Evolutionary conservation across 768 basidiomycete species (phyloP).

Genomic region (Suillus occidentalis): DNA sequence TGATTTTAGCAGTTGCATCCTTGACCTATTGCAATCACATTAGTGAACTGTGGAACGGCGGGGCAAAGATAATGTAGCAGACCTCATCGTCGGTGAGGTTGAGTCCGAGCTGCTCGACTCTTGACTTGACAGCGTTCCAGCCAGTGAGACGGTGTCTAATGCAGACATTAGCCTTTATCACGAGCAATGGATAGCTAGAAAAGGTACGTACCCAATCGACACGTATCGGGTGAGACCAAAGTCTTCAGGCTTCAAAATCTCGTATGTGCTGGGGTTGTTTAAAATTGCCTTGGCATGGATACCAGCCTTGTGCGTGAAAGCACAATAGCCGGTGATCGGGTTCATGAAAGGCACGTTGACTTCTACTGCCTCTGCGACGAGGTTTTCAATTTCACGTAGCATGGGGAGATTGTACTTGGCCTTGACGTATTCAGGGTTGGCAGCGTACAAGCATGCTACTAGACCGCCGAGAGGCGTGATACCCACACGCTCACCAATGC

Average conservation of each 20-base stretch:
- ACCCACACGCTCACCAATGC: slow-evolving; percentile 98
- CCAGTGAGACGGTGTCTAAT: slow-evolving; percentile 89
- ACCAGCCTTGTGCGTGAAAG: slow-evolving; percentile 99
- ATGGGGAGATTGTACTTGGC: slow-evolving; percentile 96
- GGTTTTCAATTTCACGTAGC: slow-evolving; percentile 98
- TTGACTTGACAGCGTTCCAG: slow-evolving; percentile 99
- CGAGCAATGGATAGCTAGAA: not conserved
- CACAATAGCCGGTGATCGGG: slow-evolving; percentile 96
- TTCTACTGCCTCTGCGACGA: slow-evolving; percentile 98
- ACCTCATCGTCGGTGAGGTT: slow-evolving; percentile 88
- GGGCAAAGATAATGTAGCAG: not conserved
- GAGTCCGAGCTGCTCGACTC: slow-evolving; percentile 95
- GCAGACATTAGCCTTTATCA: slow-evolving; percentile 1
- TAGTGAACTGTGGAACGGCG: slow-evolving; percentile 8
- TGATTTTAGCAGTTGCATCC: slow-evolving; percentile 99
- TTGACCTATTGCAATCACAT: slow-evolving; percentile 60
- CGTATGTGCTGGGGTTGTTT: slow-evolving; percentile 98
- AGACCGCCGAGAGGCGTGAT: slow-evolving; percentile 98
- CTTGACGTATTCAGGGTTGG: slow-evolving; percentile 99
- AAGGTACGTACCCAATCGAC: slow-evolving; percentile 75
- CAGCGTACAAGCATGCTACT: slow-evolving; percentile 94
- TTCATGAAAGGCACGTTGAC: slow-evolving; percentile 98
- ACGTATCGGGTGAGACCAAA: slow-evolving; percentile 98
- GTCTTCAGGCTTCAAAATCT: slow-evolving; percentile 98
- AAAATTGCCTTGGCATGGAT: slow-evolving; percentile 99